Percentiles rank a stretch among this genome's conserved stretches.
Evolutionary conservation across 257 asterid species (phyloP).

Genomic region (Plantago ovata): DNA sequence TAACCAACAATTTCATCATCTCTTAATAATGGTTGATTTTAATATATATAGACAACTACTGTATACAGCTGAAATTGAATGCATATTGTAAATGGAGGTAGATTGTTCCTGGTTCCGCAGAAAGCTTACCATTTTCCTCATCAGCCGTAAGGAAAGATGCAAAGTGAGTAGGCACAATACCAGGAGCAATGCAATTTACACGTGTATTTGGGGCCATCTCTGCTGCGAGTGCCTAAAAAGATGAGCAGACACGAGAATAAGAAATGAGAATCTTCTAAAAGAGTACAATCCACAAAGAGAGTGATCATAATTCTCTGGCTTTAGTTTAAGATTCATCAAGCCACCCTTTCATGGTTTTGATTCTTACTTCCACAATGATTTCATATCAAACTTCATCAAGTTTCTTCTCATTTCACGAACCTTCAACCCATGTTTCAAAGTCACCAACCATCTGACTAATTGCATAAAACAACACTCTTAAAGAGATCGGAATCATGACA

Average conservation of each 20-base stretch:
- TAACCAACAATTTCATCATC: neutral
- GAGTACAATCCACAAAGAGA: neutral
- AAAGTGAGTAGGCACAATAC: conserved; percentile 91
- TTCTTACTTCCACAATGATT: no score
- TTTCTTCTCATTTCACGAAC: neutral
- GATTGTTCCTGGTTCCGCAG: neutral
- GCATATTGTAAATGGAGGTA: neutral
- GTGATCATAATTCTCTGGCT: no score
- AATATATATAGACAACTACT: neutral
- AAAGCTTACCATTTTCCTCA: conserved; percentile 43
- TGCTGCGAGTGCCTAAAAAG: conserved; percentile 70
- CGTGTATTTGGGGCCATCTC: conserved; percentile 94
- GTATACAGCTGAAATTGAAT: neutral
- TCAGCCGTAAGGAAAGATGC: conserved; percentile 48
- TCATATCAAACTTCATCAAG: no score
- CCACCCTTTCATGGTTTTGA: no score
- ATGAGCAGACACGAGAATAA: conserved; percentile 1
- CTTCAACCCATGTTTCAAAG: no score
- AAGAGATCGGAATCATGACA: no score
- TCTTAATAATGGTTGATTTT: neutral
- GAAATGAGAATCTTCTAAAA: neutral
- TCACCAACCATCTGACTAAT: no score
- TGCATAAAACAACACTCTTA: no score
- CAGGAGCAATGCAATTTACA: conserved; percentile 94
- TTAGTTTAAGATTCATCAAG: no score